Base-by-base conservation (phyloP, 495 filamentous ascomycete species). In the Tetracladium setigerum region DNA sequence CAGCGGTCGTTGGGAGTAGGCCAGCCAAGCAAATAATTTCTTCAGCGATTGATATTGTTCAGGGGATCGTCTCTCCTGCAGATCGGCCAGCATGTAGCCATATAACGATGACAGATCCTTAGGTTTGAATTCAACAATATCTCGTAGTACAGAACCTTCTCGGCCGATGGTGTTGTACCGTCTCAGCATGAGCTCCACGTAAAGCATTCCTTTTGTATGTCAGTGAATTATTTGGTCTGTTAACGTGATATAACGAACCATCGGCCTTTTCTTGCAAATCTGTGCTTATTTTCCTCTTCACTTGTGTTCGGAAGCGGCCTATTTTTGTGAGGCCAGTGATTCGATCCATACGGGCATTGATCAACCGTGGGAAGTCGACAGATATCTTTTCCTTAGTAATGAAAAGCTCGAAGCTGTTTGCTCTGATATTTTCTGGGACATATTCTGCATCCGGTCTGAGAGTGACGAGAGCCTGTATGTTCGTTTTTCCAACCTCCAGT, bases 151-250 rank as follows among this genome's bases (percentile, higher is more conserved):
- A 13, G 48, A 46, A 2, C 41, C 33, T 44, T 57, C 54, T 10
- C 57, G 54, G 14, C 54, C 50, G 14, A 60, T 50, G 14, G 36
- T 45, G 10, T 53, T 48, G 34, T 54, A 47, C 30, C 51, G 41
- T 18, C 33, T 31, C 6, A 60, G 54, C 15, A 48, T 50, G 30
- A 57, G 57, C 33, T 60, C 54, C 11, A 50, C 54, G 36, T 56
- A 60, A 13, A 60, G 46, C 37, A 60, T 51, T 12, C 45, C 57
- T 51, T 7, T 27, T 3, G 3, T 41, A 47, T 18, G 48, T 47
- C 10, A 38, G 13, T 11, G 6, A 36, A 31, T 11, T 46, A 30
- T 13, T 47, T 8, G 7, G n/a, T n/a, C n/a, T n/a, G n/a, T n/a
- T n/a, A 27, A 27, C 3, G 22, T 27, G 22, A 27, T 3, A 7